Evolutionary conservation across 345 rosid species (phyloP).

Genomic region (Eucalyptus cladocalyx): DNA sequence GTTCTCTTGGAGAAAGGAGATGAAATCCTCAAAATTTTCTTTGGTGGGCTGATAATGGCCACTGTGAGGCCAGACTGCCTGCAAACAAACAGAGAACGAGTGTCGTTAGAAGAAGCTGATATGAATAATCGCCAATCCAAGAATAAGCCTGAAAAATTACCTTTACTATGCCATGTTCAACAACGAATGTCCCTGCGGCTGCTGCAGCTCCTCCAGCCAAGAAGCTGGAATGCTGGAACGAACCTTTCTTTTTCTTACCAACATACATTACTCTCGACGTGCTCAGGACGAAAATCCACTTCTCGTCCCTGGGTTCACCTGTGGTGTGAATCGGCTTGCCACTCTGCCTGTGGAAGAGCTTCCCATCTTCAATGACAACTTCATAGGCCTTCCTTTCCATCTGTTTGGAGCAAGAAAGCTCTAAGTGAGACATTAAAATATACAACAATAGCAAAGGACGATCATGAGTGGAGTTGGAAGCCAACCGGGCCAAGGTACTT

Average conservation of each 20-base stretch:
- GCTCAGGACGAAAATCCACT: constrained; percentile 95
- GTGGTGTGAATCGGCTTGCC: constrained; percentile 54
- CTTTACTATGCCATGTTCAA: constrained; percentile 59
- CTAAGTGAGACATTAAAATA: neutral
- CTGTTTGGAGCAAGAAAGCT: constrained; percentile 13
- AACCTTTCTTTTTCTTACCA: constrained; percentile 72
- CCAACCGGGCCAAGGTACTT: constrained; percentile 94
- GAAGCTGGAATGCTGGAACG: constrained; percentile 92
- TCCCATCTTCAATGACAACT: constrained; percentile 57
- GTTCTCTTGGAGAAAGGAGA: constrained; percentile 61
- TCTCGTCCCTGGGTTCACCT: constrained; percentile 31
- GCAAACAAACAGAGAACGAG: neutral
- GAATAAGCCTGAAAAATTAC: neutral
- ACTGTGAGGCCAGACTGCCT: constrained; percentile 98
- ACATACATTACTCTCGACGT: constrained; percentile 62
- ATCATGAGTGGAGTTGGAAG: neutral
- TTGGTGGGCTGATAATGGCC: constrained; percentile 95
- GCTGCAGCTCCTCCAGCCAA: constrained; percentile 87
- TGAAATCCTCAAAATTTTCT: constrained; percentile 72
- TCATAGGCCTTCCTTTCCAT: constrained; percentile 85
- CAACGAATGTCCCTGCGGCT: constrained; percentile 77
- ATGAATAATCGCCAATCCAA: neutral
- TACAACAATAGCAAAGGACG: neutral
- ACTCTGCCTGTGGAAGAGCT: constrained; percentile 45
- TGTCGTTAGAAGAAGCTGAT: neutral